Conservation (phyloP, 805 yeast species). For the Candida montana region DNA sequence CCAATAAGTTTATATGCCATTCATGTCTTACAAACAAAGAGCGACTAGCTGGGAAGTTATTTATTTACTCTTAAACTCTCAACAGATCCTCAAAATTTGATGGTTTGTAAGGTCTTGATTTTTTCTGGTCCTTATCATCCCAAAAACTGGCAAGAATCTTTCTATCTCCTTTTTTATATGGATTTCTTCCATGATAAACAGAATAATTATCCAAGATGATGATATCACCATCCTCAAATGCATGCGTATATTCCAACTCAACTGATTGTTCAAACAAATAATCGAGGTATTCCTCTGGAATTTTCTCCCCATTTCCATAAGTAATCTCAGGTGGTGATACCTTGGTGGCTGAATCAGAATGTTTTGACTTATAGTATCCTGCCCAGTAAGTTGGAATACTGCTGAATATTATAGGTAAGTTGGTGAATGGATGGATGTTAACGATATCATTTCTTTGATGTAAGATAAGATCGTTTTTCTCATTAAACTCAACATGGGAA, state of each 20-base stretch:
- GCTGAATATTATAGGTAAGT: background rate
- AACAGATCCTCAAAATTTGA: background rate
- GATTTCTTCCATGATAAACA: constrained; percentile 1
- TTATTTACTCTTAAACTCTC: no score
- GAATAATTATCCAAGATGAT: background rate
- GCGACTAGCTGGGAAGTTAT: no score
- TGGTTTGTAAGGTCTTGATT: background rate
- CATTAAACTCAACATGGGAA: background rate
- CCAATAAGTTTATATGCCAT: no score
- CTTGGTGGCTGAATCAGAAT: no score
- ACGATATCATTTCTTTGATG: background rate
- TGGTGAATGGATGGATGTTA: background rate
- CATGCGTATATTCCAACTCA: background rate
- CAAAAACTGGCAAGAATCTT: background rate
- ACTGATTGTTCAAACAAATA: background rate
- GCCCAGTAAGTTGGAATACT: constrained; percentile 1
- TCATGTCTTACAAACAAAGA: no score
- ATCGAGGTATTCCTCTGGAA: background rate
- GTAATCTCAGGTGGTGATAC: background rate
- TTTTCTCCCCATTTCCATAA: background rate
- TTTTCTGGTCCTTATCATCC: background rate
- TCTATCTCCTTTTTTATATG: background rate
- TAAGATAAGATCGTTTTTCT: background rate
- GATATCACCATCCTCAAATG: background rate
- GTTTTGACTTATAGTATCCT: background rate